Evolutionary conservation across 164 flowering plant genomes (phyloP), one percentile per base, ranked within the genome.

Genomic region (Dillenia turbinata): DNA sequence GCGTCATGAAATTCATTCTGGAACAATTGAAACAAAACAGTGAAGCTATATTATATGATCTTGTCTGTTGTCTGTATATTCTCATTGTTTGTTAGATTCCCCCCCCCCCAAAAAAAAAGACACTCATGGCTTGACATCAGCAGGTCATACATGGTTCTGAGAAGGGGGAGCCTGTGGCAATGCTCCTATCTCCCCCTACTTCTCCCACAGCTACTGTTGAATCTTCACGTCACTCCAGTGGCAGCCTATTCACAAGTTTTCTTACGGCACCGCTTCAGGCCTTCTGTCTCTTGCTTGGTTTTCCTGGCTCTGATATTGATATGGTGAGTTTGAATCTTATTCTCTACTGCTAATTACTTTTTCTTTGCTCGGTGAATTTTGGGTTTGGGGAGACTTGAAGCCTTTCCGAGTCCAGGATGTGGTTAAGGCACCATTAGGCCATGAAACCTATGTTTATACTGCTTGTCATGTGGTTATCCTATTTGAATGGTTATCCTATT

Each of bases 211-310:
- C 66, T 33, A 10, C 72, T 66, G 48, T 59, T 57, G 90, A 83
- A 61, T 82, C 79, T 43, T 66, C 80, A 65, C 87, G 74, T 69
- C 79, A 70, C 44, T 72, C 79, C 22, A 71, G 66, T 76, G 99
- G 96, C 62, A 88, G 90, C 73, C 75, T 81, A 44, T 89, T 94
- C 76, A 88, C 99, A 52, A 71, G 79, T 71, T 94, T 94, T 57
- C 91, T 91, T 45, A 84, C 96, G 14, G 80, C 90, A 68, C 99
- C 99, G 9, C 61, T 94, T 77, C 99, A 89, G 69, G 91, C 97
- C 40, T 91, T 94, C 60, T 84, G 89, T 70, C 69, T 78, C 48
- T 63, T 94, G 73, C 73, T 94, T 67, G 99, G 96, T 46, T 58
- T 78, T 62, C 72, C 89, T 45, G 83, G 85, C 56, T 76, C 91